Evolutionary conservation across 2,329 filamentous ascomycete species (phyloP), one percentile per base, ranked within the genome.

Genomic region (Cyclaneusma minus): DNA sequence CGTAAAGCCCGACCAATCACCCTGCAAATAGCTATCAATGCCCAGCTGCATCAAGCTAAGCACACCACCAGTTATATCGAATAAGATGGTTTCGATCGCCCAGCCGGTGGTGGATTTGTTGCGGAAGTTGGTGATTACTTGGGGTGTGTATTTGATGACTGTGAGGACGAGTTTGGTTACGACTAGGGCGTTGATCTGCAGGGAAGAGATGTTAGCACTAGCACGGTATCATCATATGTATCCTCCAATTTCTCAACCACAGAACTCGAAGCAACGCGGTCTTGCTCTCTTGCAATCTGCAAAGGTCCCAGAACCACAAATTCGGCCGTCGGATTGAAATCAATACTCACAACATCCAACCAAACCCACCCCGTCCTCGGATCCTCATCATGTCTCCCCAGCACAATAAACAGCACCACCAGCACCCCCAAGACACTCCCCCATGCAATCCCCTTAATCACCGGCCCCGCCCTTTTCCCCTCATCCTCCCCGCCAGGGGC

Each of bases 121-220:
- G 41, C 73, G 71, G 48, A 77, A 84, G 56, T 95, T 95, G 40
- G 77, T 63, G 43, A 78, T 62, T 19, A 80, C 70, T 58, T 93
- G 84, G 4, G 89, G 89, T 24, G 82, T 73, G 53, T 94, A 95
- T 56, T 98, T 98, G 53, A 92, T 67, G 14, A 94, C 56, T 0
- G 87, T 93, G 37, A 92, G 69, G 29, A 85, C 51, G 17, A 98
- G 62, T 55, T 98, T 98, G 47, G 92, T 75, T 47, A 91, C 91
- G 21, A 81, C 82, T 16, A 91, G 56, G 8, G 77, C 67, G 44
- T 73, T 72, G 25, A 69, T 37, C 41, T 47, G 29, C 28, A 31
- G 10, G 31, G 25, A 24, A 30, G 54, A 38, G 20, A 47, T 33
- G 3, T n/a, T n/a, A n/a, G n/a, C n/a, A n/a, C n/a, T n/a, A 43